phyloP scores from a whole-genome alignment of 495 filamentous ascomycete genomes.

The Xylaria telfairii region DNA sequence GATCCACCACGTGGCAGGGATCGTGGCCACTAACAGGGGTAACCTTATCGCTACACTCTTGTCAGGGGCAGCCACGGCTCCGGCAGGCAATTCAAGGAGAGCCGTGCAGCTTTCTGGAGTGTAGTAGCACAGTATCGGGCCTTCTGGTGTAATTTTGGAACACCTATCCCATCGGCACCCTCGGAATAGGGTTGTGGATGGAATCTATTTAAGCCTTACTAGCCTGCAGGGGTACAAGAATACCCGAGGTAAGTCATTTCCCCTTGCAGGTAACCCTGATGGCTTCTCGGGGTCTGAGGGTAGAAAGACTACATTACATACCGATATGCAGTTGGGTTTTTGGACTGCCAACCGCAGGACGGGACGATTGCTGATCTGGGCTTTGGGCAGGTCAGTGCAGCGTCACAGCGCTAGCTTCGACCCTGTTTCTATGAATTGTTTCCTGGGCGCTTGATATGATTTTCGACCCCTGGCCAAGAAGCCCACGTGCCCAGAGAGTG shows the following conservation, averaged over 20 bases:
- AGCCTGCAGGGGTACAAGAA: not conserved
- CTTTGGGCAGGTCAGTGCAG: not conserved
- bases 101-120: not conserved
- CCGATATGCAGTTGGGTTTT: not conserved
- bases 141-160: constrained; percentile 21
- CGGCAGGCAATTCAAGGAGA: constrained; percentile 20
- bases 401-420: not conserved
- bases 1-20: constrained; percentile 19
- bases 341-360: not conserved
- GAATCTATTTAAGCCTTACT: constrained; percentile 7
- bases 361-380: not conserved
- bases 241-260: constrained; percentile 8
- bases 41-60: constrained; percentile 9
- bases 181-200: constrained; percentile 1
- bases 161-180: not conserved
- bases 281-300: not conserved
- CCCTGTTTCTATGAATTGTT: not conserved
- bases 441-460: not conserved
- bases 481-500: not conserved
- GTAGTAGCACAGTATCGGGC: constrained; percentile 13
- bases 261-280: not conserved
- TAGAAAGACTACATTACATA: not conserved
- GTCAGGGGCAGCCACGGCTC: constrained; percentile 9
- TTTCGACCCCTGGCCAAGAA: not conserved
- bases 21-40: constrained; percentile 4